Evolutionary conservation across 306 rosid genomes (phyloP).

Genomic region (Prinsepia uniflora): DNA sequence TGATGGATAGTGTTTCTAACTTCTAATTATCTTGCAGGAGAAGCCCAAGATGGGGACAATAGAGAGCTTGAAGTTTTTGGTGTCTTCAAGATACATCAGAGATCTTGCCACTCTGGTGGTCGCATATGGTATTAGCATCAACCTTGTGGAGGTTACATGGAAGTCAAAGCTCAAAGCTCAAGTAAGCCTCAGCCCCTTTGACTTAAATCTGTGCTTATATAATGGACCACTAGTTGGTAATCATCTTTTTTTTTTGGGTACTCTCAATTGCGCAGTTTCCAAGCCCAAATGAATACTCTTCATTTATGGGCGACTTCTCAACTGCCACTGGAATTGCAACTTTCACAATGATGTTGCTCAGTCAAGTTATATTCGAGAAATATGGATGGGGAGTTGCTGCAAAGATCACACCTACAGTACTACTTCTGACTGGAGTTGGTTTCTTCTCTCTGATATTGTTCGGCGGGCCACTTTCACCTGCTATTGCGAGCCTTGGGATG

Average conservation of each 20-base stretch:
- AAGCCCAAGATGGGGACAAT: constrained; percentile 91
- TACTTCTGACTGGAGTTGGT: constrained; percentile 83
- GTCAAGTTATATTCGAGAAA: constrained; percentile 73
- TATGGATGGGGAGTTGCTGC: constrained; percentile 99
- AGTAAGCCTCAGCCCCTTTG: constrained; percentile 36
- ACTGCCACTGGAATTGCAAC: constrained; percentile 90
- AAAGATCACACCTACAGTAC: constrained; percentile 81
- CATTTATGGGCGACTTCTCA: constrained; percentile 98
- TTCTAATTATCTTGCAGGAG: constrained; percentile 45
- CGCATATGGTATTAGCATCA: constrained; percentile 90
- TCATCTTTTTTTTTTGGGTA: not conserved
- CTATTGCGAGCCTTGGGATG: constrained; percentile 62
- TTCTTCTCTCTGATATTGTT: constrained; percentile 83
- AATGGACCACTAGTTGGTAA: not conserved
- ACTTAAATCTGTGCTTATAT: constrained; percentile 13
- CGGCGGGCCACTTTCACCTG: constrained; percentile 69
- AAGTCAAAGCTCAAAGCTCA: constrained; percentile 98
- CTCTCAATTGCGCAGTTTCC: constrained; percentile 59
- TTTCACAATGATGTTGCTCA: constrained; percentile 88
- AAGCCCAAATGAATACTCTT: constrained; percentile 92
- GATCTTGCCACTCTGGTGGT: constrained; percentile 97
- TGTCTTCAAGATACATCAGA: constrained; percentile 83
- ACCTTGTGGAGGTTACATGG: constrained; percentile 97
- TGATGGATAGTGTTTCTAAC: constrained; percentile 12
- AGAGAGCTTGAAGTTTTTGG: constrained; percentile 98